Conservation (phyloP, 768 basidiomycete species). For the Rhodotorula kratochvilovae region DNA sequence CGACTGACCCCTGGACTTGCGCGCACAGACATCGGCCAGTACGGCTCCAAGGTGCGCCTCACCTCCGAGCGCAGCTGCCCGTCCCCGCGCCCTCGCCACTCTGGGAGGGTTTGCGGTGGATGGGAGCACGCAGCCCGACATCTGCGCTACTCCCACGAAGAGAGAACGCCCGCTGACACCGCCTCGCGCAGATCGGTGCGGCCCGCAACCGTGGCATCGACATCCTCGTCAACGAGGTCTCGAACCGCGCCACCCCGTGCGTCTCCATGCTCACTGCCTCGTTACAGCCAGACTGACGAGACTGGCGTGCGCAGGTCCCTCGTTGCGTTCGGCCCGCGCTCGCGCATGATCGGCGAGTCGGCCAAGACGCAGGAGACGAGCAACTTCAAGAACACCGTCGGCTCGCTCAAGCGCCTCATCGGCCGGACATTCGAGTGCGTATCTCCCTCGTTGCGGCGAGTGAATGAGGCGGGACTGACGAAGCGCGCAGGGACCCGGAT, state of each 20-base stretch:
- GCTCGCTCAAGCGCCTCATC: constrained; percentile 81
- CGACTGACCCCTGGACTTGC: neutral
- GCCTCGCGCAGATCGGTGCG: constrained; percentile 33
- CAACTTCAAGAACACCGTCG: constrained; percentile 96
- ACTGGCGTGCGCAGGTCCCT: too few species aligned
- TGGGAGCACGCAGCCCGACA: neutral
- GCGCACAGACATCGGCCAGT: constrained; percentile 38
- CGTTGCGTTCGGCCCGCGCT: constrained; percentile 86
- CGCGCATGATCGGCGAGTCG: constrained; percentile 84
- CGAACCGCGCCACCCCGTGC: constrained; percentile 92
- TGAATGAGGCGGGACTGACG: neutral
- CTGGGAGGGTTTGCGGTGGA: accelerated
- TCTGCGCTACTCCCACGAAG: too few species aligned
- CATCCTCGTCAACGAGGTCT: constrained; percentile 96
- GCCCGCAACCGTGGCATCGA: constrained; percentile 67
- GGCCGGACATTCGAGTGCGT: constrained; percentile 61
- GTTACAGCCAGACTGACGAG: too few species aligned
- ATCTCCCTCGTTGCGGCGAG: accelerated
- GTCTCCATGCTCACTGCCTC: constrained; percentile 45
- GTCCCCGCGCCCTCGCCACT: neutral
- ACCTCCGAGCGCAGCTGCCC: neutral
- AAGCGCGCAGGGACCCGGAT: constrained; percentile 62
- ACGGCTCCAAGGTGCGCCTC: constrained; percentile 34
- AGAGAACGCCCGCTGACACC: neutral
- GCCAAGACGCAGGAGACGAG: constrained; percentile 97